phyloP scores from a whole-genome alignment of 2,329 filamentous ascomycete genomes.

The Ceratocystis smalleyi region DNA sequence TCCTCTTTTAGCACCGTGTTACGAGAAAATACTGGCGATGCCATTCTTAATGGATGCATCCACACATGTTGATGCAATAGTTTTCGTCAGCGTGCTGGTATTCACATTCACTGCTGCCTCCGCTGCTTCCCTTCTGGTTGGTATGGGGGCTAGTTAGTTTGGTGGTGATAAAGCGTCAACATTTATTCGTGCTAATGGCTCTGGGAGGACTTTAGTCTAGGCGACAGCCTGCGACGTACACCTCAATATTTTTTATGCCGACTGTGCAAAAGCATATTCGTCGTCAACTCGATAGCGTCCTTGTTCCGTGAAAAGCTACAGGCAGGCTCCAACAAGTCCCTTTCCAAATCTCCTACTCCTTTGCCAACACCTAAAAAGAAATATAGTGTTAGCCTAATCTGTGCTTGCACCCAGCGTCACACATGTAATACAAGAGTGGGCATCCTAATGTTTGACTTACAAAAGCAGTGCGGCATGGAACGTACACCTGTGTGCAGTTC shows the following conservation, averaged over 20 bases:
- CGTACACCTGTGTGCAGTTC: constrained; percentile 87
- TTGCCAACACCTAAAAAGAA: constrained; percentile 11
- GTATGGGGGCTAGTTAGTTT: too few species aligned
- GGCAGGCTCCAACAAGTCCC: neutral
- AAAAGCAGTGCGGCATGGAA: constrained; percentile 68
- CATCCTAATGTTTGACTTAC: constrained; percentile 34
- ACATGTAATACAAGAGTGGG: neutral
- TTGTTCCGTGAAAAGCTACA: neutral
- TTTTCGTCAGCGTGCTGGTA: neutral
- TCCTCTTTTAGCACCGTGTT: neutral
- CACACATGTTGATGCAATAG: neutral
- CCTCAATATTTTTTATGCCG: neutral
- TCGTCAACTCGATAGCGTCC: neutral
- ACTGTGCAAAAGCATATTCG: neutral
- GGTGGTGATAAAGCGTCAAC: neutral
- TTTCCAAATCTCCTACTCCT: neutral
- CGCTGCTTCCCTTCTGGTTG: too few species aligned
- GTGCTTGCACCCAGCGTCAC: neutral
- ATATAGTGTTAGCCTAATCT: neutral
- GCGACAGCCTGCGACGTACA: constrained; percentile 2
- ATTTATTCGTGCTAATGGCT: neutral
- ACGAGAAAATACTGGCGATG: neutral
- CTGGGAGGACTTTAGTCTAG: neutral
- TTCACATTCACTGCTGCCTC: too few species aligned
- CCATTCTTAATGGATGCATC: neutral